Evolutionary conservation across 768 basidiomycete genomes (phyloP).

Genomic region (Dacryopinax primogenitus): DNA sequence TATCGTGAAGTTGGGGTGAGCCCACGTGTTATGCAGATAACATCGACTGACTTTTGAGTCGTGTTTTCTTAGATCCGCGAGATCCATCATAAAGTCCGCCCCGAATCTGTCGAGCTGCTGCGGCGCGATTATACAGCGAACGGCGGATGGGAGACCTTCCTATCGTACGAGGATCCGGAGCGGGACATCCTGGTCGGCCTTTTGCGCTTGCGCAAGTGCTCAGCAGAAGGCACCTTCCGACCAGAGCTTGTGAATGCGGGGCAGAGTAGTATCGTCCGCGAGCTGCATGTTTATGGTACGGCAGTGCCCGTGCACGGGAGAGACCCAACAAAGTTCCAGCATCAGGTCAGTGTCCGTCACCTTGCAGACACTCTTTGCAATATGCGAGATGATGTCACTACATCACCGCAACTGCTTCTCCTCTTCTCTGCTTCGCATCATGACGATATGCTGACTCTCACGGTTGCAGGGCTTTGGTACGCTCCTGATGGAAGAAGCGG

Average conservation of each 20-base stretch:
- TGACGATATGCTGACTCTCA: conserved; percentile 16
- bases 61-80: conserved; percentile 67
- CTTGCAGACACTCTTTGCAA: background rate
- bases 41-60: background rate
- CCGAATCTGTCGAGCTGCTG: conserved; percentile 88
- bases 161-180: conserved; percentile 97
- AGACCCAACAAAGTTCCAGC: conserved; percentile 97
- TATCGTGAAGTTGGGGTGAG: conserved; percentile 95
- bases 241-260: conserved; percentile 68
- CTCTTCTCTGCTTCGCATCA: conserved; percentile 4
- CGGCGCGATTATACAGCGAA: conserved; percentile 93
- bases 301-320: conserved; percentile 94
- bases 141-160: conserved; percentile 98
- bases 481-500: conserved; percentile 96
- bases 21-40: conserved; percentile 14
- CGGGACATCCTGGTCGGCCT: conserved; percentile 91
- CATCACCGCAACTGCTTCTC: background rate
- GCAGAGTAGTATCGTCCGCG: conserved; percentile 86
- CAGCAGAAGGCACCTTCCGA: conserved; percentile 91
- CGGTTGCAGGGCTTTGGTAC: conserved; percentile 77
- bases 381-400: no score
- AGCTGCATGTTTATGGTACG: conserved; percentile 95
- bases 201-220: conserved; percentile 84
- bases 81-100: conserved; percentile 94
- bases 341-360: conserved; percentile 46